Evolutionary conservation across 164 flowering plant genomes (phyloP), one percentile per base, ranked within the genome.

Genomic region (Buxus sempervirens): DNA sequence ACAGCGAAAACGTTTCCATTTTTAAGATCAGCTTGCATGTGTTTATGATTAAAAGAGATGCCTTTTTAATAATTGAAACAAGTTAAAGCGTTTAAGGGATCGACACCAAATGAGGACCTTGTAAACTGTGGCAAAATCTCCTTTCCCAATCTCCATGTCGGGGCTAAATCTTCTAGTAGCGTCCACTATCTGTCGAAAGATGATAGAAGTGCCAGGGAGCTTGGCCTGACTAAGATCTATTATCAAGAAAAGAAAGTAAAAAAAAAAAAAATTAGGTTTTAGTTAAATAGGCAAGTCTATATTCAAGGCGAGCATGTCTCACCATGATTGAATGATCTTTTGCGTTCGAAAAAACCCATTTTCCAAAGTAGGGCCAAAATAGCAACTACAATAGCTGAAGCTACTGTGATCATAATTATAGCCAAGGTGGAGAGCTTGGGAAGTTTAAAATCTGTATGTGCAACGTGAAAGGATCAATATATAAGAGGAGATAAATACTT

Each of bases 121-220:
- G 19, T 23, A 58, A 23, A 58, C 60, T 24, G 18, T 23, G 4
- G 32, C 60, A 9, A 26, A 23, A 23, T 32, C 60, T 26, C 60
- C 60, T 58, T 24, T 4, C 4, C 60, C 60, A 24, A 58, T 24
- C 19, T 24, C 16, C 32, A 1, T 26, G 23, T 58, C 13, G 6
- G n/a, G n/a, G 55, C 60, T 58, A 32, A 58, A 58, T 10, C 24
- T 58, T 23, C 24, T 26, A 20, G 60, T 58, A 26, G 60, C 60
- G 6, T 58, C 60, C 5, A 14, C 24, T 58, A 58, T 58, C 8
- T 58, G 19, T 24, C 60, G 9, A 16, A 58, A 24, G n/a, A 32
- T 58, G 32, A 58, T 20, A 58, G 16, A 24, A 13, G 4, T 58
- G 32, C n/a, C 60, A 8, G 23, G 27, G 32, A 23, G 13, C 60